These are phyloP conservation scores for Urtica urens DNA, from an alignment of 306 rosid genomes.

Conservation along the genomic window DNA sequence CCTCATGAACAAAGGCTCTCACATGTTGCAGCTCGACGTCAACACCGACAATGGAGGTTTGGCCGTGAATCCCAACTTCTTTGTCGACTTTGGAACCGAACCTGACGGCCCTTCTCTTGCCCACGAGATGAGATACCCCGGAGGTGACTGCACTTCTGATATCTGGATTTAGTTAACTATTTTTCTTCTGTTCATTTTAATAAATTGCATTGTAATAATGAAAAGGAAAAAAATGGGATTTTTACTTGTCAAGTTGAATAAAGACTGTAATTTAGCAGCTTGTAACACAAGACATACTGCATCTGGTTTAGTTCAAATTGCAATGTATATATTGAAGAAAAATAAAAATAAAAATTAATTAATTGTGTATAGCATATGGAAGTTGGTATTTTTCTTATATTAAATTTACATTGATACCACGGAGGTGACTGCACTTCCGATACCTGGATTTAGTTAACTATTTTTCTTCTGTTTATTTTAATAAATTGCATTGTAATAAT, in stretches of 20 bases:
- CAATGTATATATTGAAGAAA: too few species aligned
- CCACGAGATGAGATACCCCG: constrained; percentile 94
- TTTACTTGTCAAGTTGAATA: too few species aligned
- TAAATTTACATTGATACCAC: too few species aligned
- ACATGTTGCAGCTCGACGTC: constrained; percentile 80
- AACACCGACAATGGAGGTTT: constrained; percentile 69
- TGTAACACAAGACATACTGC: too few species aligned
- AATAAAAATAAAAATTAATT: too few species aligned
- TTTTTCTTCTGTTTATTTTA: neutral
- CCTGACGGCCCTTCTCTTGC: constrained; percentile 93
- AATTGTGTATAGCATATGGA: too few species aligned
- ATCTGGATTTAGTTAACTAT: constrained; percentile 46
- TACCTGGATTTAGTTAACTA: constrained; percentile 46
- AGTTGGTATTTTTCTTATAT: too few species aligned
- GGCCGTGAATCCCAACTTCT: constrained; percentile 56
- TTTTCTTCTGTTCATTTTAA: neutral
- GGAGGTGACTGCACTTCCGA: constrained; percentile 98
- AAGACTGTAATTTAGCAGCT: too few species aligned
- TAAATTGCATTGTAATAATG: neutral
- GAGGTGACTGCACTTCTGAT: constrained; percentile 96
- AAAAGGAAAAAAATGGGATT: too few species aligned
- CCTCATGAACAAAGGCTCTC: constrained; percentile 61
- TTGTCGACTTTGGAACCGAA: constrained; percentile 83
- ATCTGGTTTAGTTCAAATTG: too few species aligned
- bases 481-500: neutral